phyloP scores from a whole-genome alignment of 768 basidiomycete genomes.

The Amanita pseudoporphyria region DNA sequence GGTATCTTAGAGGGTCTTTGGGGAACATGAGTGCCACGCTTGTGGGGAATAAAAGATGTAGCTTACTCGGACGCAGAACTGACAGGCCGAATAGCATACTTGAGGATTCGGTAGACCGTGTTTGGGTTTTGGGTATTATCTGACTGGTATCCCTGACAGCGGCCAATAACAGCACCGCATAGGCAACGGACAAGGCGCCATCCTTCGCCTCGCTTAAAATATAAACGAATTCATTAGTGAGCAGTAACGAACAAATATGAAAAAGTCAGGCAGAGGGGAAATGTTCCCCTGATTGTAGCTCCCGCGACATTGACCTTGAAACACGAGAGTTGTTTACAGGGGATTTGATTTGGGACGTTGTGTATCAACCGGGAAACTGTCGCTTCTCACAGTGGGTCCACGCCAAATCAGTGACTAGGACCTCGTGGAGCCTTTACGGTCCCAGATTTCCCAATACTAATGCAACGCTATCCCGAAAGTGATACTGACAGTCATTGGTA shows the following conservation, averaged over 20 bases:
- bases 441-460: conserved; percentile 25
- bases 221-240: conserved; percentile 6
- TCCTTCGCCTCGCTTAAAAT: conserved; percentile 42
- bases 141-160: conserved; percentile 40
- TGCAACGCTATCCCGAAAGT: conserved; percentile 13
- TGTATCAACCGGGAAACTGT: conserved; percentile 82
- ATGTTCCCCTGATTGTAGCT: conserved; percentile 91
- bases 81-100: conserved; percentile 74
- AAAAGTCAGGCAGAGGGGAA: conserved; percentile 11
- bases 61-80: conserved; percentile 55
- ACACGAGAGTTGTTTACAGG: conserved; percentile 85
- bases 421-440: conserved; percentile 52
- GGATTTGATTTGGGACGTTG: conserved; percentile 73
- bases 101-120: conserved; percentile 62
- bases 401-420: conserved; percentile 12
- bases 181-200: conserved; percentile 65
- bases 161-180: conserved; percentile 78
- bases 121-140: conserved; percentile 20
- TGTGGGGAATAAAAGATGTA: conserved; percentile 1
- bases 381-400: conserved; percentile 16
- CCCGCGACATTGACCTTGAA: conserved; percentile 59
- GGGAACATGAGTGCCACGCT: not conserved
- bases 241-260: conserved; percentile 12
- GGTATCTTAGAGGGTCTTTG: conserved; percentile 42
- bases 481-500: conserved; percentile 50